phyloP scores from a whole-genome alignment of 192 early-diverging fungal genomes.

The Coemansia sp. region DNA sequence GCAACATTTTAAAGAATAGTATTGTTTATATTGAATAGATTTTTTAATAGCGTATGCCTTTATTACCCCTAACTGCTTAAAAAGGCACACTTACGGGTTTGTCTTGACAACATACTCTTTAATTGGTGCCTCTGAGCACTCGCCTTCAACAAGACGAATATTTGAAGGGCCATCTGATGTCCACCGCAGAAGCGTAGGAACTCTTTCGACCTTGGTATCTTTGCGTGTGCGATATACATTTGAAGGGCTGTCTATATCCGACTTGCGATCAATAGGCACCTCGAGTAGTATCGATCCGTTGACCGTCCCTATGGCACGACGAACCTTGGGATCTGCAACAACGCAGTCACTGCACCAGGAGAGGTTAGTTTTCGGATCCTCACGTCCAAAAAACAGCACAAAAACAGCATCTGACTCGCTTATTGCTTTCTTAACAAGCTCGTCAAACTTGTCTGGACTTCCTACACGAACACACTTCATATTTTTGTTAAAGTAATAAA shows the following conservation, averaged over 20 bases:
- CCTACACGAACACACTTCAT: conserved; percentile 44
- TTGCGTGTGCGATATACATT: conserved; percentile 28
- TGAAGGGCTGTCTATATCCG: conserved; percentile 18
- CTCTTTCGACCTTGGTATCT: conserved; percentile 24
- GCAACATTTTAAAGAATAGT: too few relatives aligned
- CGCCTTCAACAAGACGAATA: conserved; percentile 32
- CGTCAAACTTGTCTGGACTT: conserved; percentile 30
- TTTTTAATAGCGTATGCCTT: too few relatives aligned
- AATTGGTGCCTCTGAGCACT: conserved; percentile 29
- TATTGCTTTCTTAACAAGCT: conserved; percentile 5
- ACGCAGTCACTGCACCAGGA: conserved; percentile 52
- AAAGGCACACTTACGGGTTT: background rate
- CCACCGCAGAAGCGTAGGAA: conserved; percentile 46
- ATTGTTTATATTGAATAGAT: too few relatives aligned
- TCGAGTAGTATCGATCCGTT: conserved; percentile 32
- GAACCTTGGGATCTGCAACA: conserved; percentile 45
- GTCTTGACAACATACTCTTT: conserved; percentile 19
- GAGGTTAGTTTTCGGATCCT: conserved; percentile 16
- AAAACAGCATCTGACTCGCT: conserved; percentile 20
- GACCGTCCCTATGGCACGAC: conserved; percentile 23
- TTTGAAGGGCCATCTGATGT: conserved; percentile 17
- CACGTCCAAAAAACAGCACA: conserved; percentile 52
- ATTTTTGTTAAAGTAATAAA: background rate
- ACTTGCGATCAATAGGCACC: conserved; percentile 41
- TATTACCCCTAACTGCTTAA: too few relatives aligned